Base-by-base conservation (phyloP, 225 moss, liverwort and hornwort genomes). In the Bryoerythrophyllum caledonicum region DNA sequence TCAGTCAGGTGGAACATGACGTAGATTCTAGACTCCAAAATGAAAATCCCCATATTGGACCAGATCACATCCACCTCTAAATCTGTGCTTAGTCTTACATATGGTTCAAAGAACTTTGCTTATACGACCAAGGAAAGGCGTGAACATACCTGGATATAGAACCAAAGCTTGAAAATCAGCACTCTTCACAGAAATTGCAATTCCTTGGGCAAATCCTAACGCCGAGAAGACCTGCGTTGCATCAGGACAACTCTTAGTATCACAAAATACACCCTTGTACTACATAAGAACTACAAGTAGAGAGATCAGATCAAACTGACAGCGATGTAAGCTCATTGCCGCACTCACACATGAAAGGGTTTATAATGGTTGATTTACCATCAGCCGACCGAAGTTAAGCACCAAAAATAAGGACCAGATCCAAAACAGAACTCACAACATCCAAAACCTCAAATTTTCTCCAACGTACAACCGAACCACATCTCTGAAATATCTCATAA, bases 191-290 rank as follows among this genome's bases (percentile, higher is more conserved):
- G 95, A 99, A 37, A 99, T 99, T 21, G 97, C 97, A 70, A 99
- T 99, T 35, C 95, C 95, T 85, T 99, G 95, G 14, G 93, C 95
- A 44, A 91, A 95, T 9, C 95, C 97, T 70, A 99, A 99, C 5
- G 97, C 95, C 24, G 97, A 99, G 75, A 95, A 99, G 4, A 99
- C 97, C 97, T n/a, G n/a, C n/a, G n/a, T n/a, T 97, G 83, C 71
- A 67, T 21, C 56, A 49, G 57, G 6, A 2, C 38, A 80, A 57
- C 21, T 3, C 44, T 15, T 23, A 53, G 40, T 44, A 17, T 43
- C 63, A 63, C 23, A 3, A 48, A 67, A 17, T 34, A 51, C 0
- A 51, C 46, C 21, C 16, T 40, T 19, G 0, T 55, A 41, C 19
- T 30, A 75, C 10, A 34, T 4, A 21, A 7, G 4, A 62, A 40